Evolutionary conservation across 2,329 filamentous ascomycete genomes (phyloP).

Genomic region (Trichoderma atroviride): DNA sequence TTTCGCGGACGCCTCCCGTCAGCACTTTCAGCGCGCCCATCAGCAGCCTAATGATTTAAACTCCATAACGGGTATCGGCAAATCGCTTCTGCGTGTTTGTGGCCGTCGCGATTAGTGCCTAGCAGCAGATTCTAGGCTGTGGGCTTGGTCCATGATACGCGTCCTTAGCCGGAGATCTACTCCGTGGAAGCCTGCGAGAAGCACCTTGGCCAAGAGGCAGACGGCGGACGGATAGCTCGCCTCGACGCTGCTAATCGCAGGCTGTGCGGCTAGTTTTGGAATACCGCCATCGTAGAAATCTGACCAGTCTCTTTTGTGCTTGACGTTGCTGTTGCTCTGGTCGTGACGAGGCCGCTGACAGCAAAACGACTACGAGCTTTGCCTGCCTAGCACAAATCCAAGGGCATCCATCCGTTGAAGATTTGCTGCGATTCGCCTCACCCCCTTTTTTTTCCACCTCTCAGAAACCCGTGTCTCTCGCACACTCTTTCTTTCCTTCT

Average conservation of each 20-base stretch:
- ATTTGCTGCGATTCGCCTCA: not conserved
- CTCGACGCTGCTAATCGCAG: not conserved
- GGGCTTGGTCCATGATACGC: not conserved
- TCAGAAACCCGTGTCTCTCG: not conserved
- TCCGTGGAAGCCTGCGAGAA: not conserved
- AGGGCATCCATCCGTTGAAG: not conserved
- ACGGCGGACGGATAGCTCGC: not conserved
- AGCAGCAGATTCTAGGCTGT: not conserved
- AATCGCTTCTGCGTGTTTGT: not conserved
- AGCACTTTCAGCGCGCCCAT: not conserved
- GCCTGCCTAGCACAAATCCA: not conserved
- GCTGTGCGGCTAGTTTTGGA: not conserved
- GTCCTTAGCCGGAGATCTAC: not conserved
- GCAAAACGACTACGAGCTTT: not conserved
- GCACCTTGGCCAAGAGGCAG: not conserved
- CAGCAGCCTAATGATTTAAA: not conserved
- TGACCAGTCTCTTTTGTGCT: not conserved
- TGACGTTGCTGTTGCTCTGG: not conserved
- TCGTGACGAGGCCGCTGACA: not conserved
- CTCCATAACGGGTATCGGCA: not conserved
- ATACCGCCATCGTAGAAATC: not conserved
- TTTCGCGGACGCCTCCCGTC: not conserved
- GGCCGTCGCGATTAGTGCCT: not conserved
- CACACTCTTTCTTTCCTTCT: not conserved
- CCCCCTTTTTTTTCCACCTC: slow-evolving; percentile 8